Conservation (phyloP, 192 early-diverging fungal species). For the Podila clonocystis region DNA sequence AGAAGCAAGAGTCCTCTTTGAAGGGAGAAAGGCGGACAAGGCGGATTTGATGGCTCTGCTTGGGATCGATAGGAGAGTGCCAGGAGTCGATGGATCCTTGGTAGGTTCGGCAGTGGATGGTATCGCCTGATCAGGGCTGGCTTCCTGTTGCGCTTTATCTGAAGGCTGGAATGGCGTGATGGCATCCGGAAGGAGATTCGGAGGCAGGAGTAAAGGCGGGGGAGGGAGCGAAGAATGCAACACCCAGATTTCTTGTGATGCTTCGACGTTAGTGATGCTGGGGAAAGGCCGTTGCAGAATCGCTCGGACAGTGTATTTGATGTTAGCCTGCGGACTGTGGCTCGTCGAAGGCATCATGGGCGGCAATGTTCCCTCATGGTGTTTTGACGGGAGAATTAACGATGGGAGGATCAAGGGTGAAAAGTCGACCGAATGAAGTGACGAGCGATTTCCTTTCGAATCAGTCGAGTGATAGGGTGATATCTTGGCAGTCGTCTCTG, state of each 20-base stretch:
- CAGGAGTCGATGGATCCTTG: neutral
- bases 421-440: neutral
- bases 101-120: neutral
- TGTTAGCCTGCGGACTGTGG: conserved; percentile 18
- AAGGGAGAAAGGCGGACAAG: conserved; percentile 15
- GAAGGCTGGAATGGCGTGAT: neutral
- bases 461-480: neutral
- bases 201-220: conserved; percentile 4
- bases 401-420: neutral
- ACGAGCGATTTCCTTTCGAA: neutral
- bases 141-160: neutral
- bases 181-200: neutral
- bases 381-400: neutral
- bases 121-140: conserved; percentile 1
- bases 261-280: conserved; percentile 25
- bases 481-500: neutral
- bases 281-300: conserved; percentile 44
- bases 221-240: conserved; percentile 24
- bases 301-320: conserved; percentile 39
- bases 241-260: conserved; percentile 45
- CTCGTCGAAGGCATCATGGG: conserved; percentile 34
- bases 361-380: neutral
- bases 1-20: conserved; percentile 5
- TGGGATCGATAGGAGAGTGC: conserved; percentile 19
- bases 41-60: conserved; percentile 29